Evolutionary conservation across 441 rosid genomes (phyloP), one percentile per base, ranked within the genome.

Genomic region (Erodium moschatum): DNA sequence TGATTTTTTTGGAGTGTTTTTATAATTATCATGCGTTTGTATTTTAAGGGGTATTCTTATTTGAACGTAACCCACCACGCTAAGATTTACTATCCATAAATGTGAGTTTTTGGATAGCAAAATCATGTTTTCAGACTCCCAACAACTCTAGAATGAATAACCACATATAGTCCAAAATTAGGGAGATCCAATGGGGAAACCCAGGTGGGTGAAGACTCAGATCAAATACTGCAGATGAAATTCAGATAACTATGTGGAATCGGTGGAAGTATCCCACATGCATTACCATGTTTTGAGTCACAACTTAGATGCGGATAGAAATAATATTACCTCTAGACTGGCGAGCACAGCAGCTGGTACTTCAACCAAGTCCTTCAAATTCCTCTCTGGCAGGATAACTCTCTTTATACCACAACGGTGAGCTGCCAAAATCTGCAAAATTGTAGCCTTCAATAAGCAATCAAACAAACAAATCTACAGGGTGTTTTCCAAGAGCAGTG

Each of bases 331-430:
- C 91, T 94, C 99, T n/a, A 94, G 78, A 81, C 82, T 81, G 64
- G 88, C 76, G 18, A 91, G 87, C 74, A 91, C 97, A 71, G 87
- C 77, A 1, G 89, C 84, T 4, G 99, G 97, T 62, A 94, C 99
- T 85, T 94, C 99, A 29, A 79, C 97, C 33, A 94, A 81, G 83
- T 91, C 97, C 85, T 94, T 94, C 64, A 88, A 46, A 78, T 94
- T 94, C 82, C 97, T 86, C 81, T 87, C 96, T 0, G 99, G 97
- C 66, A 94, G 82, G 75, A 94, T 94, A 69, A 94, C 94, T 83
- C 99, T 87, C 79, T 85, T 89, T 66, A 94, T 87, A 42, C 99
- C 99, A 69, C 73, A 73, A 0, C 97, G 90, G 64, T 94, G 99
- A 35, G 99, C 99, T 12, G 99, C 99, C 82, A 94, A 76, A 82